Evolutionary conservation across 345 rosid species (phyloP).

Genomic region (Gossypium raimondii): DNA sequence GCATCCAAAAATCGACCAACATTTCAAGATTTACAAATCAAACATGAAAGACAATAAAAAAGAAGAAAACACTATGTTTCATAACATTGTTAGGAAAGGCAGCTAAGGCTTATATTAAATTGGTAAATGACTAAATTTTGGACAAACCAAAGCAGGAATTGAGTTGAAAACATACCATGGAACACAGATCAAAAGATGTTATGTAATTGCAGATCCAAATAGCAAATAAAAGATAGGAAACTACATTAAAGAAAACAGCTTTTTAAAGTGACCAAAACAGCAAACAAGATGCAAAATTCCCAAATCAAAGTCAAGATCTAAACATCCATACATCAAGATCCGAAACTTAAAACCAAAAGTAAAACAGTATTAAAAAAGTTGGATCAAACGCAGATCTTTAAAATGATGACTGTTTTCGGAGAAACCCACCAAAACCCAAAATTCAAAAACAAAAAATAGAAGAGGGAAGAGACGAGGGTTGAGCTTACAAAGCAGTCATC

Average conservation of each 20-base stretch:
- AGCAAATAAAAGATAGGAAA: not conserved
- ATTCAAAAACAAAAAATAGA: not conserved
- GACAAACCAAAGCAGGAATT: slow-evolving; percentile 4
- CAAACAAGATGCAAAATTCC: not conserved
- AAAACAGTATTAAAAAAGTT: not conserved
- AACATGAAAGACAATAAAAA: not conserved
- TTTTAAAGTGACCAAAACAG: too few species aligned
- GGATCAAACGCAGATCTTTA: slow-evolving; percentile 14
- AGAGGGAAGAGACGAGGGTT: not conserved
- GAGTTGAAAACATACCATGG: not conserved
- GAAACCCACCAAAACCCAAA: not conserved
- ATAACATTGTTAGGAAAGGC: not conserved
- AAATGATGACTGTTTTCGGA: not conserved
- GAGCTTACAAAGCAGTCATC: slow-evolving; percentile 87
- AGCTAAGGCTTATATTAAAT: not conserved
- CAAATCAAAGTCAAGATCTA: slow-evolving; percentile 13
- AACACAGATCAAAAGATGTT: slow-evolving; percentile 16
- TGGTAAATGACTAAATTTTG: not conserved
- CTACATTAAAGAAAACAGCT: slow-evolving; percentile 2
- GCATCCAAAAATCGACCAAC: not conserved
- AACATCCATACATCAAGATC: slow-evolving; percentile 1
- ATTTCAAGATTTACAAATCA: not conserved
- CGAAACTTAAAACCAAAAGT: not conserved
- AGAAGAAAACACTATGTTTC: not conserved
- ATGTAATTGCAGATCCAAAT: slow-evolving; percentile 18